Base-by-base conservation (phyloP, 345 rosid species). In the Salix dunnii region DNA sequence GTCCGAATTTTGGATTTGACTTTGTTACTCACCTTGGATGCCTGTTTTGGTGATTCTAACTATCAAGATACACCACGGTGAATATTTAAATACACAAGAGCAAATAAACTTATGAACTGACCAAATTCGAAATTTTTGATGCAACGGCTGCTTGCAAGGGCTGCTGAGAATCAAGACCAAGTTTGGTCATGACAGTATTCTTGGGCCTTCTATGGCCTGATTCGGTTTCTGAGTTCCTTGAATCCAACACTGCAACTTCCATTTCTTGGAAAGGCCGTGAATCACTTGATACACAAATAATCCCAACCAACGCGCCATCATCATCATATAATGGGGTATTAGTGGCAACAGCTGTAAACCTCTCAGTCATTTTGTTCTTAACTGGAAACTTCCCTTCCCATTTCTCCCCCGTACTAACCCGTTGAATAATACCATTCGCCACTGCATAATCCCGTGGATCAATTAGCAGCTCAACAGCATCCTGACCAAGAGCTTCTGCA, bases 351-450 rank as follows among this genome's bases (percentile, higher is more conserved):
- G 80, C 88, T 48, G 80, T 36, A 82, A 96, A 85, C 63, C 84
- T 91, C 70, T 90, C 89, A 66, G 93, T 94, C 73, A 70, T 78
- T 86, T 92, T 93, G 82, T 82, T 93, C 91, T 82, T 96, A 30
- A 90, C 87, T 0, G 98, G 97, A 84, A 93, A 89, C 85, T 90
- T 90, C n/a, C 99, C 99, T 0, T 92, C 88, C 98, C 98, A 96
- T 70, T 85, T 87, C 87, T 91, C 96, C 65, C 99, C 99, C 83
- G 48, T 70, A 6, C 53, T 80, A 30, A 90, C 88, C 18, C 91
- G 88, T 10, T 79, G 76, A 67, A 90, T 80, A 33, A 96, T 89
- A 67, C 76, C 78, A 63, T 84, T 82, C 0, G 89, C 99, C 42
- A 90, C 70, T 0, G 65, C 74, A 80, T 70, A 80, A 85, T 96